These are phyloP conservation scores for Cutaneotrichosporon daszewskae DNA, from an alignment of 1,284 basidiomycete genomes.

Conservation along the genomic window DNA sequence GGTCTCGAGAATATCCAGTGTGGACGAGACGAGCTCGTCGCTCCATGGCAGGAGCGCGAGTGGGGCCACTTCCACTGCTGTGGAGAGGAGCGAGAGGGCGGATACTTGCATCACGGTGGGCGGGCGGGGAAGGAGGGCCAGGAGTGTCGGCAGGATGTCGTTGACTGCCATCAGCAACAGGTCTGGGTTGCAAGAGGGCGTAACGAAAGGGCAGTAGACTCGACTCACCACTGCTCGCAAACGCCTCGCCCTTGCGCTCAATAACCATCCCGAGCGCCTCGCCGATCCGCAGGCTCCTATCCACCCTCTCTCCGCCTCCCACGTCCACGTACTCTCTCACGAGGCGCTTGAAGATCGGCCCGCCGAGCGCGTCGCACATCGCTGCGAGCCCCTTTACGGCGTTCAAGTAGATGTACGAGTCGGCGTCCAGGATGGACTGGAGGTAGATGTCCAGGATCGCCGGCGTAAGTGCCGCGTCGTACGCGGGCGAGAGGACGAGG, in stretches of 20 bases:
- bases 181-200: too few relatives aligned
- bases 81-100: conserved; percentile 71
- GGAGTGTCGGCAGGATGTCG: conserved; percentile 64
- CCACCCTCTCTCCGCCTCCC: conserved; percentile 62
- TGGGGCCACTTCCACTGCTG: conserved; percentile 61
- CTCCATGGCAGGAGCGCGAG: conserved; percentile 61
- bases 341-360: conserved; percentile 63
- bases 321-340: conserved; percentile 57
- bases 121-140: conserved; percentile 58
- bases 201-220: too few relatives aligned
- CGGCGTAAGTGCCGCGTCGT: conserved; percentile 59
- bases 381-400: conserved; percentile 81
- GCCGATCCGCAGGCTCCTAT: conserved; percentile 72
- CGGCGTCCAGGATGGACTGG: conserved; percentile 79
- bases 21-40: conserved; percentile 58
- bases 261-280: conserved; percentile 81
- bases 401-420: conserved; percentile 91
- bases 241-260: conserved; percentile 62
- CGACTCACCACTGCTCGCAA: conserved; percentile 63
- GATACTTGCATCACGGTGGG: conserved; percentile 74
- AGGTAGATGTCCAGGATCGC: conserved; percentile 83
- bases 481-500: conserved; percentile 54
- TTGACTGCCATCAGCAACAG: conserved; percentile 53
- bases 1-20: conserved; percentile 71
- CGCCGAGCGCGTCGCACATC: conserved; percentile 70